phyloP scores from a whole-genome alignment of 2,329 filamentous ascomycete genomes.

The Nemania sp. region DNA sequence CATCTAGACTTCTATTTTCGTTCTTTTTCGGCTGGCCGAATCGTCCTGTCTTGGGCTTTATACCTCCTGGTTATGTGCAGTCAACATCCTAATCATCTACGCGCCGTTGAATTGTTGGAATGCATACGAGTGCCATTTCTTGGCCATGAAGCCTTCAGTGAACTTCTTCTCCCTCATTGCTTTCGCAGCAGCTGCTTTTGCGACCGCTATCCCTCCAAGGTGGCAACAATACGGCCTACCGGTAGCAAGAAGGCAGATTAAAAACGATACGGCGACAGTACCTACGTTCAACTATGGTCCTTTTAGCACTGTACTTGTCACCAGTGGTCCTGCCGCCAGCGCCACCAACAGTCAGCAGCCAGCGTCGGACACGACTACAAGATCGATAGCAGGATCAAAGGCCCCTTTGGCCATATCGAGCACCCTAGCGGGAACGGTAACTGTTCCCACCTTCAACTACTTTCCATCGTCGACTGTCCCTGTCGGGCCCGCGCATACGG shows the following conservation, averaged over 20 bases:
- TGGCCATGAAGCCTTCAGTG: neutral
- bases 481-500: neutral
- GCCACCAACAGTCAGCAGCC: neutral
- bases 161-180: slow-evolving; percentile 10
- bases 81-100: neutral
- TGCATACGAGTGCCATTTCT: no score
- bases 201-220: slow-evolving; percentile 10
- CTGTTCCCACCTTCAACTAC: slow-evolving; percentile 13
- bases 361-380: neutral
- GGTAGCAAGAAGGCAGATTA: slow-evolving; percentile 8
- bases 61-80: slow-evolving; percentile 2
- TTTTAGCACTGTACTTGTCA: slow-evolving; percentile 8
- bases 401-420: neutral
- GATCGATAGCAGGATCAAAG: neutral
- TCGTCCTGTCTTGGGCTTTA: slow-evolving; percentile 5
- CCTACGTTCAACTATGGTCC: slow-evolving; percentile 15
- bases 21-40: slow-evolving; percentile 20
- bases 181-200: slow-evolving; percentile 3
- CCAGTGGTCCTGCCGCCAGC: neutral
- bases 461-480: slow-evolving; percentile 17
- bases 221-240: neutral
- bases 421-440: slow-evolving; percentile 3
- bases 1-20: neutral
- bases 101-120: no score
- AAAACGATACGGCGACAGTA: slow-evolving; percentile 9